Base-by-base conservation (phyloP, 441 rosid genomes). In the Rhodomyrtus psidioides region DNA sequence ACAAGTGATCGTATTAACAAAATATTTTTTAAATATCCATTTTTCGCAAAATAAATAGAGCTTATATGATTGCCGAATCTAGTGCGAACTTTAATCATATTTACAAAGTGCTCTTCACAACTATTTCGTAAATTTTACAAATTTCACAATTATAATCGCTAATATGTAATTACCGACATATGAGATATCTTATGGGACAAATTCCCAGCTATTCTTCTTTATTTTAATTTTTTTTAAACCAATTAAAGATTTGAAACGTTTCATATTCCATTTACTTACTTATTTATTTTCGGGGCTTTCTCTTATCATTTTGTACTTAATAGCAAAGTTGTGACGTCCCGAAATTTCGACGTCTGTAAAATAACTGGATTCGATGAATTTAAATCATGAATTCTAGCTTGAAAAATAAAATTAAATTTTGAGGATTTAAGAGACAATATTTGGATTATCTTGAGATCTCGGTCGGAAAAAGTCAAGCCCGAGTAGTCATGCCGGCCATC, bases 11-110 rank as follows among this genome's bases (percentile, higher is more conserved):
- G 7, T 59, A 13, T 58, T 27, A 27, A 27, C 9, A 59, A 59
- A 59, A 58, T 58, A n/a, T 0, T 13, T 59, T 27, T 59, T 0
- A 14, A 59, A 59, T 27, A 59, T 14, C 12, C 0, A 0, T 59
- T 59, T 56, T 59, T 14, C 15, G 28, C 0, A n/a, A 6, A 59
- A 14, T 4, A 59, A 6, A 59, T 1, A 0, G 0, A 19, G 3
- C 56, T 23, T 9, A 9, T 10, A 56, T 56, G n/a, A 24, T 56
- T 9, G 59, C n/a, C 13, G 2, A 56, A 23, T 56, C 1, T 8
- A 55, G 58, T 4, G 59, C 12, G 13, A 24, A 42, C 7, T 42
- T 42, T 42, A 42, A 42, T 42, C 46, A 42, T 6, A 14, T 59
- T 59, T 55, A 23, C 26, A 26, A 19, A 54, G 56, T 17, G 55